Conservation (phyloP, 805 yeast species). For the Sporopachydermia lactativora region DNA sequence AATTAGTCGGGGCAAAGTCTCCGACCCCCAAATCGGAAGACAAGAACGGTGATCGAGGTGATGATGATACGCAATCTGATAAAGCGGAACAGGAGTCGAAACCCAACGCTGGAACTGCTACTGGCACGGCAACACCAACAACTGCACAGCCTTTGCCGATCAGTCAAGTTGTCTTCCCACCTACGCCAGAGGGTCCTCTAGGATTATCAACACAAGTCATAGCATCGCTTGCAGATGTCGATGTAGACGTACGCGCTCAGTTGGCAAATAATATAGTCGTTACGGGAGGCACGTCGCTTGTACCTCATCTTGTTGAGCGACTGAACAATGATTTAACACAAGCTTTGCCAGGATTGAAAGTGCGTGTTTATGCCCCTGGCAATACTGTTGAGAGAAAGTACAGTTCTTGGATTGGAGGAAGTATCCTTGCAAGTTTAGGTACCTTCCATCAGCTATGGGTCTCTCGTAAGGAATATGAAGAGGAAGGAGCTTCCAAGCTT, state of each 20-base stretch:
- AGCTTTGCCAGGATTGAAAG: constrained; percentile 71
- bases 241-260: constrained; percentile 73
- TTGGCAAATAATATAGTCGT: constrained; percentile 80
- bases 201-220: not conserved
- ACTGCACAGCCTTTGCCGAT: not conserved
- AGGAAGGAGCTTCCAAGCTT: constrained; percentile 73
- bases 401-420: constrained; percentile 88
- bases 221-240: constrained; percentile 31
- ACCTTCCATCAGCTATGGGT: constrained; percentile 96
- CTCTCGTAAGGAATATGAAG: constrained; percentile 73
- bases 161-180: not conserved
- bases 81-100: not conserved
- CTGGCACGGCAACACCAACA: not conserved
- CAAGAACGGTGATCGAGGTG: not conserved
- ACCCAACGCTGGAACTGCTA: not conserved
- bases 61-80: not conserved
- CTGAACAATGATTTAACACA: constrained; percentile 54
- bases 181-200: not conserved
- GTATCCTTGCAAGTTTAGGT: constrained; percentile 76
- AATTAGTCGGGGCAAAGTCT: not conserved
- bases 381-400: constrained; percentile 61
- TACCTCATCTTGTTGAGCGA: constrained; percentile 73
- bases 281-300: constrained; percentile 71
- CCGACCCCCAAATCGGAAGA: not conserved
- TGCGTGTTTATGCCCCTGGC: constrained; percentile 73